Evolutionary conservation across 306 rosid species (phyloP).

Genomic region (Cucumis melo): DNA sequence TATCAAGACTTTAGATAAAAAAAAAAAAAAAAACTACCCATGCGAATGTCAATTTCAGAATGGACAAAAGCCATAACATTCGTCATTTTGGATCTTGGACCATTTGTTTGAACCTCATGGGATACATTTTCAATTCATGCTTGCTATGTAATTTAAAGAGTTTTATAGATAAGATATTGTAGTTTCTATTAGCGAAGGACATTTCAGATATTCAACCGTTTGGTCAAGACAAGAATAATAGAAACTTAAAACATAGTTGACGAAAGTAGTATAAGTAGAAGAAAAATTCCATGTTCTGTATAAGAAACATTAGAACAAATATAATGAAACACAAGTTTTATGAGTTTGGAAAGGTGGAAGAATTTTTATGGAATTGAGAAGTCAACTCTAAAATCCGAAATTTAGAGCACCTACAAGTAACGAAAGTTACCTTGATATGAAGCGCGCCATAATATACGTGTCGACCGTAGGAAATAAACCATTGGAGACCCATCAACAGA

Average conservation of each 20-base stretch:
- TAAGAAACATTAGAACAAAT: neutral
- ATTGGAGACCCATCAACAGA: neutral
- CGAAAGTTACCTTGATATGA: conserved; percentile 60
- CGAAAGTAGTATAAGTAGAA: neutral
- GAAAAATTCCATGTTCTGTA: neutral
- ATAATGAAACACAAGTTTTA: neutral
- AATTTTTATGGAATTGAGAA: neutral
- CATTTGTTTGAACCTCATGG: neutral
- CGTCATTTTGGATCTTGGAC: neutral
- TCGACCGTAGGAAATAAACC: conserved; percentile 45
- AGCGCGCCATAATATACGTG: conserved; percentile 63
- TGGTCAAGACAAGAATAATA: neutral
- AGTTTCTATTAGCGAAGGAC: neutral
- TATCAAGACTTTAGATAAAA: neutral
- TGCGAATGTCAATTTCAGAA: neutral
- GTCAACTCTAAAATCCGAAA: neutral
- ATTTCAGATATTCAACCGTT: neutral
- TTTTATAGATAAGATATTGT: neutral
- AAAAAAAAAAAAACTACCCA: neutral
- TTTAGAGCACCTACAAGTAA: neutral
- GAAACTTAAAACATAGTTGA: neutral
- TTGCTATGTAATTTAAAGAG: neutral
- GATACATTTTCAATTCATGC: neutral
- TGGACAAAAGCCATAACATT: neutral
- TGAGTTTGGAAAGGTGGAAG: neutral